Evolutionary conservation across 169 alveolate species (phyloP), one percentile per base, ranked within the genome.

Genomic region (Babesia bovis): DNA sequence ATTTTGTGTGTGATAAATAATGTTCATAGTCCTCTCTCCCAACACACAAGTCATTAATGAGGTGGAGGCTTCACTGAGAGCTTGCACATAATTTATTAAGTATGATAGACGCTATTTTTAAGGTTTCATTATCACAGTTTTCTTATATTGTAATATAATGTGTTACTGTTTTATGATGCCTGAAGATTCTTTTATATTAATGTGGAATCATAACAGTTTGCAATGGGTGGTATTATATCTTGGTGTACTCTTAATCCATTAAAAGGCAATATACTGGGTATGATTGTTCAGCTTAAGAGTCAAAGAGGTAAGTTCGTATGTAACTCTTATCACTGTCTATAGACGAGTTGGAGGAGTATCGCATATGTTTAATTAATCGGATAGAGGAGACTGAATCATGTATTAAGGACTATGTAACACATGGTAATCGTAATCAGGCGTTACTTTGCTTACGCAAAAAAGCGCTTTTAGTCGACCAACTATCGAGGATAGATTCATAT

Each of bases 281-380:
- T 55, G 28, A 66, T 76, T 2, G 40, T 76, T 1, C 66, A 76
- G 44, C 51, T 76, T 36, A 76, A 76, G 41, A 70, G 78, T 33
- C 69, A 66, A 41, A 17, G 85, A 51, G 85, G 85, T 76, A 19
- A 1, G 66, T 32, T 47, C 30, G 25, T 12, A 17, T 3, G 9
- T 32, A 1, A 9, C 7, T 12, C 21, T 42, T 4, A 15, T 52
- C 2, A 51, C 4, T 5, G 13, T 66, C 15, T 1, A 45, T 38
- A 76, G 85, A 76, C 36, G 85, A 52, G 0, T 38, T 76, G 51
- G 73, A 66, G 36, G 67, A 67, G 23, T 30, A 66, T 23, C 59
- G 66, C 23, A 12, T 32, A 4, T n/a, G 25, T n/a, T 58, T 76
- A 49, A 40, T 28, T 38, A 30, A n/a, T 5, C 78, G 85, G 23